Evolutionary conservation across 148 eudicot genomes (phyloP).

Genomic region (Chenopodium album): DNA sequence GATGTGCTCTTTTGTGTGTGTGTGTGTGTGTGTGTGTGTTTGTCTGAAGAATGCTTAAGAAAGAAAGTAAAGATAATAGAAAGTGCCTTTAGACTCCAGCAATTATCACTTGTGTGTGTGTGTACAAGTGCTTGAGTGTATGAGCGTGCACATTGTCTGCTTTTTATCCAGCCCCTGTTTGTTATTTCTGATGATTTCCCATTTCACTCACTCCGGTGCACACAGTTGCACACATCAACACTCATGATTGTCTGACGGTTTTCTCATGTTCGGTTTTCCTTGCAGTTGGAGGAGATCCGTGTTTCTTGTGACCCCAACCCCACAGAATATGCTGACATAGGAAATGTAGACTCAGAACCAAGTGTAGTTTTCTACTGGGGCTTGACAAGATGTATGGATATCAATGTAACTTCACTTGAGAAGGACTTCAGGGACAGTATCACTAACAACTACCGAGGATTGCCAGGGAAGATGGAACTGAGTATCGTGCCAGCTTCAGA

Average conservation of each 20-base stretch:
- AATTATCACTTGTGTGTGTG: neutral
- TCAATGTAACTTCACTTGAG: slow-evolving; percentile 29
- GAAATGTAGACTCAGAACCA: slow-evolving; percentile 22
- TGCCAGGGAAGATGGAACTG: slow-evolving; percentile 30
- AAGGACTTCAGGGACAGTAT: slow-evolving; percentile 38
- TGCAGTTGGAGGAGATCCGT: slow-evolving; percentile 56
- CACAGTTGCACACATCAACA: neutral
- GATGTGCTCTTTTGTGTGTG: neutral
- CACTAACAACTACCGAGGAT: slow-evolving; percentile 29
- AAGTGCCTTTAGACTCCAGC: neutral
- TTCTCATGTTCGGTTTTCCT: neutral
- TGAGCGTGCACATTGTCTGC: neutral
- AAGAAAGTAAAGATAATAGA: neutral
- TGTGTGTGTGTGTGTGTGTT: too few species aligned
- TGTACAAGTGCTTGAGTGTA: neutral
- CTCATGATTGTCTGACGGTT: neutral
- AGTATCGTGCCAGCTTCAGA: slow-evolving; percentile 39
- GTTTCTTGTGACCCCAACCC: slow-evolving; percentile 67
- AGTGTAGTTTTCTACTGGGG: slow-evolving; percentile 58
- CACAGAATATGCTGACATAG: slow-evolving; percentile 41
- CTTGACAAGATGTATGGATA: slow-evolving; percentile 11
- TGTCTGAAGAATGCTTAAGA: neutral
- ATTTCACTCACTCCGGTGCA: neutral
- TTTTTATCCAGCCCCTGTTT: neutral
- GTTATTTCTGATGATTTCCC: neutral